These are phyloP conservation scores for Termitomyces sp. DNA, from an alignment of 768 basidiomycete species.

Conservation along the genomic window DNA sequence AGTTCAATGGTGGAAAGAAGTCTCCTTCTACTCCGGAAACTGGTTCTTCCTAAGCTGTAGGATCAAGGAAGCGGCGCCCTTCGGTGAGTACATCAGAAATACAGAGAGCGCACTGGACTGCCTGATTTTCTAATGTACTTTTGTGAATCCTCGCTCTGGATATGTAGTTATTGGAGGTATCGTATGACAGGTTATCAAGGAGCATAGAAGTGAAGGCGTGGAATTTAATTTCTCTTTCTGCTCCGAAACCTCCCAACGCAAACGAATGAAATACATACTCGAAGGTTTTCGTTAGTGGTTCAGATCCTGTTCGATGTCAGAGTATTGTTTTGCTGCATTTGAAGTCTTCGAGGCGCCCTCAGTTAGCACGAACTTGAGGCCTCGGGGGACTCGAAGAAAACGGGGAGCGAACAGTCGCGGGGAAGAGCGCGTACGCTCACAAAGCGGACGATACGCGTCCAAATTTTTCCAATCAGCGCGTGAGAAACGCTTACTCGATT, in stretches of 20 bases:
- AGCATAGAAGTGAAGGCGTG: not conserved
- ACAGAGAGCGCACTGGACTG: no score
- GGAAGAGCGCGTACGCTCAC: no score
- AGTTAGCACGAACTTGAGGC: no score
- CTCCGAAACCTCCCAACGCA: not conserved
- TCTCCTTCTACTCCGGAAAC: not conserved
- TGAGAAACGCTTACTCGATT: not conserved
- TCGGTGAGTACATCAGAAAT: no score
- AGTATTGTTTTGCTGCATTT: no score
- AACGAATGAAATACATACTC: not conserved
- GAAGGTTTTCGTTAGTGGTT: not conserved
- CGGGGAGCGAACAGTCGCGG: no score
- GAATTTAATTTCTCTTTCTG: not conserved
- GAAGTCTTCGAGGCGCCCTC: no score
- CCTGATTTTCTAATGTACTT: no score
- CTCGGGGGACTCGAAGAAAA: no score
- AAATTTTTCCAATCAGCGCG: not conserved
- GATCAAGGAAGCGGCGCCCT: no score
- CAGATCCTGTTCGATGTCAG: not conserved
- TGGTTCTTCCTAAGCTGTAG: not conserved
- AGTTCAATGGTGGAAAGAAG: not conserved
- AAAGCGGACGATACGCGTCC: not conserved
- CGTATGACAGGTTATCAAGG: no score
- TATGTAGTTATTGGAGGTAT: no score
- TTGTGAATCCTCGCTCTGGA: not conserved